Base-by-base conservation (phyloP, 176 grass and related monocot species). In the Poa pratensis region DNA sequence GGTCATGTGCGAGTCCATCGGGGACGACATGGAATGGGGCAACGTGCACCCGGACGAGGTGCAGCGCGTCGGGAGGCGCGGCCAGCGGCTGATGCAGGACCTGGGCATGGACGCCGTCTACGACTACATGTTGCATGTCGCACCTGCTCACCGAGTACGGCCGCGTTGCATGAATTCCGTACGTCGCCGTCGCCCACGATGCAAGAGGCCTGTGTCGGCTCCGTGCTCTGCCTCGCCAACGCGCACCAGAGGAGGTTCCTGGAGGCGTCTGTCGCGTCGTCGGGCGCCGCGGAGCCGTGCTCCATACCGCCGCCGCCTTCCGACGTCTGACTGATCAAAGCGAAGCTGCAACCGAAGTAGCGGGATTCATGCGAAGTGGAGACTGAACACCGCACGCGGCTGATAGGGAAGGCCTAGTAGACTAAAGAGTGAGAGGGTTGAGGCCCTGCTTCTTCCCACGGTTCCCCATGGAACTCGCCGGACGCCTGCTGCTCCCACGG, bases 61-160 rank as follows among this genome's bases (percentile, higher is more conserved):
- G 13, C 80, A 95, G 87, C 68, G 7, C 28, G 85, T 94, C 28
- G 93, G 96, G 11, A 27, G 27, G 50, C 82, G 64, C 15, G 96
- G 96, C 0, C 91, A 95, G 86, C 67, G 75, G 2, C 82, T 98
- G 3, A 90, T 95, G 96, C 73, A 91, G 69, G 93, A 94, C 9
- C 77, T 95, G n/a, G n/a, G n/a, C n/a, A n/a, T n/a, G n/a, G n/a
- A n/a, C n/a, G n/a, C n/a, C n/a, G n/a, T n/a, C n/a, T n/a, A n/a
- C n/a, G n/a, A n/a, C n/a, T n/a, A n/a, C n/a, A n/a, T n/a, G n/a
- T n/a, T n/a, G n/a, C n/a, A 97, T 97, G 95, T 88, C 92, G 9
- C 95, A 94, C 82, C 90, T 97, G 65, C 76, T 94, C 19, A 35
- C 76, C 19, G 86, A 93, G 86, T 97, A 97, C 87, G 94, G 30